These are phyloP conservation scores for Ephemerocybe angulata DNA, from an alignment of 768 basidiomycete species.

Conservation along the genomic window DNA sequence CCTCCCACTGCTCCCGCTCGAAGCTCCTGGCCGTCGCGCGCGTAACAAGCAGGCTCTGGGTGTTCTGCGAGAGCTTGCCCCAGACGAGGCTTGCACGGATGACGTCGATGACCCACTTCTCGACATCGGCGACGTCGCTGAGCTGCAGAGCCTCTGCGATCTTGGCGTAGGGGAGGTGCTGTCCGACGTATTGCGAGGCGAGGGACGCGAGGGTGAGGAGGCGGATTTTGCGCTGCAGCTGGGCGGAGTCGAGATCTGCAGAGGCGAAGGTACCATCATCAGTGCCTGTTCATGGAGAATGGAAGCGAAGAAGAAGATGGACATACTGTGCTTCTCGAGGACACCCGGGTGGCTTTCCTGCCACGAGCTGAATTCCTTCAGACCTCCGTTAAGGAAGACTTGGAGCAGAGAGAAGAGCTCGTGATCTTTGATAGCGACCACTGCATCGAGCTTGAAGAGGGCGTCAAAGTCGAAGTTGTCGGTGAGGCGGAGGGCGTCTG, in stretches of 20 bases:
- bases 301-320: constrained; percentile 9
- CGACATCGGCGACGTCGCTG: constrained; percentile 63
- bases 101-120: constrained; percentile 86
- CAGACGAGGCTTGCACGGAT: constrained; percentile 77
- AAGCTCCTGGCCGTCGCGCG: constrained; percentile 75
- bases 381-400: constrained; percentile 64
- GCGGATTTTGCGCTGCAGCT: constrained; percentile 76
- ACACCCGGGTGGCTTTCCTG: constrained; percentile 41
- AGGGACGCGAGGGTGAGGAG: constrained; percentile 73
- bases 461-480: constrained; percentile 77
- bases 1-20: constrained; percentile 75
- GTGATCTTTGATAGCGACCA: constrained; percentile 62
- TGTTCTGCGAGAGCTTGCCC: constrained; percentile 81
- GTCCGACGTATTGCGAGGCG: constrained; percentile 72
- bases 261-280: constrained; percentile 6
- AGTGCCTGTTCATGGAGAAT: background rate
- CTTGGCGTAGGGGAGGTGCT: constrained; percentile 65
- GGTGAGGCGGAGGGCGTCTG: constrained; percentile 61
- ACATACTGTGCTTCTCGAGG: constrained; percentile 59
- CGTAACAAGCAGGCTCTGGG: constrained; percentile 67
- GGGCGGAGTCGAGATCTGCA: constrained; percentile 52
- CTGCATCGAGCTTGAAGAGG: constrained; percentile 71
- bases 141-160: constrained; percentile 68
- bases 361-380: constrained; percentile 65
- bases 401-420: constrained; percentile 73